Evolutionary conservation across 1,139 yeast species (phyloP), one percentile per base, ranked within the genome.

Genomic region (Dujonia santamariae): DNA sequence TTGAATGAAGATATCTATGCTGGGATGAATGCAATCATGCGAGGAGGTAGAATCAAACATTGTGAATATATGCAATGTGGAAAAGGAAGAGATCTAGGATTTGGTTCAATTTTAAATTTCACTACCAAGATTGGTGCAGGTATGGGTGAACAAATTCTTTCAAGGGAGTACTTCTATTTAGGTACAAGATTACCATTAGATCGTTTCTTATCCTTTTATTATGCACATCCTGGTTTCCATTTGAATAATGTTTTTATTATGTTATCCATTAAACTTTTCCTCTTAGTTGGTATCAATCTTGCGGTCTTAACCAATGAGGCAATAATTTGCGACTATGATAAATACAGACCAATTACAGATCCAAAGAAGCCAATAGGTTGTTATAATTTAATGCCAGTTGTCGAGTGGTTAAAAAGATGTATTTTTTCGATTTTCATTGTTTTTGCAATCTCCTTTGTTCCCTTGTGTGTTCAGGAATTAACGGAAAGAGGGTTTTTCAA

Each of bases 41-140:
- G 80, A 34, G 79, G 79, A 3, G 80, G 79, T 2, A 53, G 76
- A 35, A 73, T 74, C 41, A 74, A 74, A 41, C 79, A 74, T 46
- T 72, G 78, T 52, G 79, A 74, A 41, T 74, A 72, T 41, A 63
- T 70, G 54, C 79, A 74, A 51, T 74, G 80, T 53, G 80, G 80
- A 6, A 74, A 74, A 44, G 80, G 80, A 4, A 55, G 79, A 39
- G 80, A 74, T 52, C 54, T 74, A 30, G 79, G 80, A 0, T 74
- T 74, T 51, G 71, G 75, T 0, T 71, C 78, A 0, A 74, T 74
- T 35, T 54, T 72, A 41, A 74, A 72, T 42, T 74, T 74, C 48
- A 72, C 77, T 6, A 71, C 78, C 8, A 74, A 74, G 39, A 73
- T 74, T 41, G 80, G 80, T 1, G 74, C 79, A 7, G 80, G 80